Evolutionary conservation across 768 basidiomycete genomes (phyloP).

Genomic region (Xanthoconium stramineum): DNA sequence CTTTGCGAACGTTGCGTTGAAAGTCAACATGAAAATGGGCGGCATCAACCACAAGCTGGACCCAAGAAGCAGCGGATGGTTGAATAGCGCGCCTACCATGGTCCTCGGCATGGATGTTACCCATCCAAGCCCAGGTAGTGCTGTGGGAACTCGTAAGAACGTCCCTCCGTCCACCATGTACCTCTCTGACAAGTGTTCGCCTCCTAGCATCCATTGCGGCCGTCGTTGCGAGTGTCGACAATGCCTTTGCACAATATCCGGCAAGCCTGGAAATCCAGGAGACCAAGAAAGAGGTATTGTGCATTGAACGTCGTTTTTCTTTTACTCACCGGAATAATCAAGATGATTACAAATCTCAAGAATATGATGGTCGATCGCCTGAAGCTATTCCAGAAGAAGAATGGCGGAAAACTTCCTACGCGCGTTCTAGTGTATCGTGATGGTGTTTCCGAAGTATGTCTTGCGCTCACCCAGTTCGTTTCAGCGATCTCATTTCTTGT

Average conservation of each 20-base stretch:
- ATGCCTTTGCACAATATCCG: slow-evolving; percentile 47
- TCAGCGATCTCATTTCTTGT: slow-evolving; percentile 10
- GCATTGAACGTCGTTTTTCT: neutral
- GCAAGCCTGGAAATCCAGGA: slow-evolving; percentile 48
- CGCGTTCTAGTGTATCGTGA: slow-evolving; percentile 61
- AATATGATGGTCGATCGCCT: slow-evolving; percentile 50
- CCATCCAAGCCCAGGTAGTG: slow-evolving; percentile 74
- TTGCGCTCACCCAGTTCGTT: neutral
- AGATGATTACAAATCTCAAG: slow-evolving; percentile 49
- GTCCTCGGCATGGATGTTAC: slow-evolving; percentile 65
- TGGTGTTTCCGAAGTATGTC: slow-evolving; percentile 72
- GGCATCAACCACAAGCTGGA: slow-evolving; percentile 51
- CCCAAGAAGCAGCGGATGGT: slow-evolving; percentile 35
- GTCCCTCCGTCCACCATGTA: neutral
- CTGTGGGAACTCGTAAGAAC: slow-evolving; percentile 42
- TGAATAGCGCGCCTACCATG: slow-evolving; percentile 44
- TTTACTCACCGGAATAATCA: neutral
- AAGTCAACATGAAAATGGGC: slow-evolving; percentile 55
- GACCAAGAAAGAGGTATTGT: slow-evolving; percentile 63
- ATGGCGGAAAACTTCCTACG: slow-evolving; percentile 36
- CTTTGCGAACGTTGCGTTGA: slow-evolving; percentile 53
- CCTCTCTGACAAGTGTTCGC: neutral
- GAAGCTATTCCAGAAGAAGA: slow-evolving; percentile 36
- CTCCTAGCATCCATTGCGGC: slow-evolving; percentile 46
- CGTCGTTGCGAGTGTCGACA: slow-evolving; percentile 49